phyloP scores from a whole-genome alignment of 208 protist species.

The Acanthamoeba polyphaga region DNA sequence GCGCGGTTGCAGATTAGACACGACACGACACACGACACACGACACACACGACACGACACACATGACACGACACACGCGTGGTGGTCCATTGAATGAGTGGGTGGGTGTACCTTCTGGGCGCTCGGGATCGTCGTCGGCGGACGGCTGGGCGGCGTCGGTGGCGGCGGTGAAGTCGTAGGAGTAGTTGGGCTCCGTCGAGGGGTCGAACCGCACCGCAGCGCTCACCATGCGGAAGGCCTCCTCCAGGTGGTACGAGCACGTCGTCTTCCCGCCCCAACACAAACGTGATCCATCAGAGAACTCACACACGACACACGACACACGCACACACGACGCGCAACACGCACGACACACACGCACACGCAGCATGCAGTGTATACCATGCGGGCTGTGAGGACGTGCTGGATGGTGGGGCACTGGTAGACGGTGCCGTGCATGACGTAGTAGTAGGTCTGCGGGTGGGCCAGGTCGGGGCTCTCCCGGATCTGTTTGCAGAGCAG shows the following conservation, averaged over 20 bases:
- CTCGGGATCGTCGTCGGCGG: neutral
- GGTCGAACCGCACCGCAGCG: constrained; percentile 20
- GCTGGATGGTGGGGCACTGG: constrained; percentile 57
- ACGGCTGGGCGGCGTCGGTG: neutral
- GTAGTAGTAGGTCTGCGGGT: constrained; percentile 45
- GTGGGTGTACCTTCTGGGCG: neutral
- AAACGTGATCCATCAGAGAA: too few species aligned
- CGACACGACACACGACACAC: too few species aligned
- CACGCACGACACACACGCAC: neutral
- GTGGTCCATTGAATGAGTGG: too few species aligned
- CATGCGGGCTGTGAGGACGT: constrained; percentile 36
- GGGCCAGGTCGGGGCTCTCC: constrained; percentile 27
- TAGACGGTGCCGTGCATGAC: constrained; percentile 55
- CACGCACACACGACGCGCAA: neutral
- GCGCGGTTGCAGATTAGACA: too few species aligned
- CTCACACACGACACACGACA: too few species aligned
- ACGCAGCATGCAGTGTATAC: neutral
- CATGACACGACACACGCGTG: too few species aligned
- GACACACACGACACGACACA: too few species aligned
- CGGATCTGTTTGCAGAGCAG: constrained; percentile 55
- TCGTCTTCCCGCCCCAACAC: too few species aligned
- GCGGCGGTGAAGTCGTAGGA: constrained; percentile 12
- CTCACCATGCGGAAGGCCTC: constrained; percentile 49
- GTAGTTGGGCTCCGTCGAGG: constrained; percentile 54
- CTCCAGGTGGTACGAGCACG: constrained; percentile 44